A percentile compares a stretch with the other conserved stretches of the same genome.
Evolutionary conservation across 148 eudicot species (phyloP).

Genomic region (Agrostemma githago): DNA sequence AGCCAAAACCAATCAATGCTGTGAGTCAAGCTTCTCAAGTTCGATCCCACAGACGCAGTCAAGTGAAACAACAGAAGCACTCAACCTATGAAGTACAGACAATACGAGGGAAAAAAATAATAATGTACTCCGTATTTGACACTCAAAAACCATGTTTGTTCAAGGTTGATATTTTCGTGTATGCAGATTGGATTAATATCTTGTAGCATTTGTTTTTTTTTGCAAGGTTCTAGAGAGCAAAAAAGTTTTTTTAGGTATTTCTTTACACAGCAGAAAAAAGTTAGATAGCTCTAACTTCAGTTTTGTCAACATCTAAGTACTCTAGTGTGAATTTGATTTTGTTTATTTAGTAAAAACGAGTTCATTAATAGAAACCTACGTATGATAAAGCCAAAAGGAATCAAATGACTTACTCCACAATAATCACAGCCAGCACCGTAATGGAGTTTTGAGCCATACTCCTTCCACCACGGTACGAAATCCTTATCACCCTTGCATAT

Average conservation of each 20-base stretch:
- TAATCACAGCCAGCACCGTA: slow-evolving; percentile 61
- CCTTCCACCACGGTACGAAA: slow-evolving; percentile 35
- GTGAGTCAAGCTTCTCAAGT: neutral
- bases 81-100: neutral
- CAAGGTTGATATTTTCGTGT: neutral
- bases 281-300: neutral
- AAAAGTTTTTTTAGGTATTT: neutral
- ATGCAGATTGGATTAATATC: neutral
- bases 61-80: slow-evolving; percentile 5
- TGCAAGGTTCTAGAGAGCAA: neutral
- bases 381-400: neutral
- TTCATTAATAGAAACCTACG: neutral
- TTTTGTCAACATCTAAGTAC: no score
- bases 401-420: slow-evolving; percentile 60
- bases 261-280: neutral
- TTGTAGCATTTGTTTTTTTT: neutral
- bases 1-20: neutral
- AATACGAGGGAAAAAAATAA: neutral
- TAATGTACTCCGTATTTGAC: neutral
- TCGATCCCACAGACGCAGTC: neutral
- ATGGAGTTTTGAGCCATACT: slow-evolving; percentile 44
- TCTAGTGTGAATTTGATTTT: neutral
- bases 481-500: slow-evolving; percentile 25
- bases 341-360: no score
- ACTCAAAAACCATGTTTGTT: neutral